Conservation (phyloP, 306 rosid species). For the Calophaca sinica region DNA sequence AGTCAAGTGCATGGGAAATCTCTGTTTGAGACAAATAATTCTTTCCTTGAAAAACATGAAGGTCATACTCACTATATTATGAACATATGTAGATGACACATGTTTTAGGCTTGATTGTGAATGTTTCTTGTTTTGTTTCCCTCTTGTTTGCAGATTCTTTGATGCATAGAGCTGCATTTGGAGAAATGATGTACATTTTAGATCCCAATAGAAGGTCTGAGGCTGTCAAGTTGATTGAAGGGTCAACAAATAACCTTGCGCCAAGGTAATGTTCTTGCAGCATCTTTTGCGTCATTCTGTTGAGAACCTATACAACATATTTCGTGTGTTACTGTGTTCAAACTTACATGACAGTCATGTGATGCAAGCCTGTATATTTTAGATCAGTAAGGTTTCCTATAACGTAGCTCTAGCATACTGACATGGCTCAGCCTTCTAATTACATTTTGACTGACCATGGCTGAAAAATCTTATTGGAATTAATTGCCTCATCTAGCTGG, state of each 20-base stretch:
- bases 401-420: constrained; percentile 12
- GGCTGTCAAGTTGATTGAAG: constrained; percentile 84
- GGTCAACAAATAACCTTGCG: constrained; percentile 64
- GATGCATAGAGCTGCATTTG: constrained; percentile 94
- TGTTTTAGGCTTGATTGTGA: constrained; percentile 30
- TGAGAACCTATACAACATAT: constrained; percentile 4
- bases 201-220: constrained; percentile 74
- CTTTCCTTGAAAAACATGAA: constrained; percentile 80
- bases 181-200: constrained; percentile 76
- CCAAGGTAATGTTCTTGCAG: constrained; percentile 59
- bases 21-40: constrained; percentile 74
- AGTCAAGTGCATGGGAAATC: constrained; percentile 88
- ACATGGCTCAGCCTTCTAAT: constrained; percentile 10
- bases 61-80: constrained; percentile 55
- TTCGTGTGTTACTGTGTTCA: not conserved
- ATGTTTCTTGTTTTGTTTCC: constrained; percentile 19
- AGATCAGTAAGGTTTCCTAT: constrained; percentile 11
- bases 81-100: not conserved
- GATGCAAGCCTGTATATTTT: not conserved
- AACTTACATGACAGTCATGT: constrained; percentile 2
- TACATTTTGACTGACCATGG: not conserved
- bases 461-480: not conserved
- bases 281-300: constrained; percentile 18
- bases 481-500: constrained; percentile 7
- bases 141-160: constrained; percentile 71